Percentiles rank a stretch among this genome's conserved stretches.
phyloP scores from a whole-genome alignment of 2,329 filamentous ascomycete species.

The Neonectria magnoliae region DNA sequence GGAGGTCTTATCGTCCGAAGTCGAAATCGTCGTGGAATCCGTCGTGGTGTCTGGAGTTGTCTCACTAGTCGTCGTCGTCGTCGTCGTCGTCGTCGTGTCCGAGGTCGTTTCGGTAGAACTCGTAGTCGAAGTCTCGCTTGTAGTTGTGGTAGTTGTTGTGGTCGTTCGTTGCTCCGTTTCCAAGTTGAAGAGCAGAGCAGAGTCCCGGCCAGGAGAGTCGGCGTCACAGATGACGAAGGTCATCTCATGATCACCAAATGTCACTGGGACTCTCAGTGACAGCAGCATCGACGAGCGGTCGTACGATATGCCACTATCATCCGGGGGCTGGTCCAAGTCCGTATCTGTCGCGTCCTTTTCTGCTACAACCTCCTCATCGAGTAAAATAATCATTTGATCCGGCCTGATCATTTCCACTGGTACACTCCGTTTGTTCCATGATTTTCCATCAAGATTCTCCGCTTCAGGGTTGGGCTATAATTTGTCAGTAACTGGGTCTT shows the following conservation, averaged over 20 bases:
- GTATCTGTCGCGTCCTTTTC: background rate
- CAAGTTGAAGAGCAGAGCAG: background rate
- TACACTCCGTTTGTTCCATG: too few relatives aligned
- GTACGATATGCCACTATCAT: background rate
- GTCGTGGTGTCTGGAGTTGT: background rate
- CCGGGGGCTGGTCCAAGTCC: background rate
- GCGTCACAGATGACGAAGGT: background rate
- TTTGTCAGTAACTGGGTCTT: background rate
- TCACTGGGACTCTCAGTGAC: background rate
- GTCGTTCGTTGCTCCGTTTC: background rate
- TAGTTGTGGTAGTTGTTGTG: background rate
- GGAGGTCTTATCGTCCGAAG: too few relatives aligned
- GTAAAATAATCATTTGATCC: background rate
- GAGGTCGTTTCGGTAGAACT: background rate
- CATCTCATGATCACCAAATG: background rate
- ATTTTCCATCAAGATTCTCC: background rate
- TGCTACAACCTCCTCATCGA: background rate
- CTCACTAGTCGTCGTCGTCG: background rate
- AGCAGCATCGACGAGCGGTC: background rate
- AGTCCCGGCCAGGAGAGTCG: background rate
- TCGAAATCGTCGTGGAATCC: background rate
- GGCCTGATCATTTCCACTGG: background rate
- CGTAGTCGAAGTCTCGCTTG: background rate
- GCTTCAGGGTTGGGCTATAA: background rate
- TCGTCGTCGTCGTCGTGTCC: background rate